Evolutionary conservation across 768 basidiomycete species (phyloP), one percentile per base, ranked within the genome.

Genomic region (Coprinopsis cinerea): DNA sequence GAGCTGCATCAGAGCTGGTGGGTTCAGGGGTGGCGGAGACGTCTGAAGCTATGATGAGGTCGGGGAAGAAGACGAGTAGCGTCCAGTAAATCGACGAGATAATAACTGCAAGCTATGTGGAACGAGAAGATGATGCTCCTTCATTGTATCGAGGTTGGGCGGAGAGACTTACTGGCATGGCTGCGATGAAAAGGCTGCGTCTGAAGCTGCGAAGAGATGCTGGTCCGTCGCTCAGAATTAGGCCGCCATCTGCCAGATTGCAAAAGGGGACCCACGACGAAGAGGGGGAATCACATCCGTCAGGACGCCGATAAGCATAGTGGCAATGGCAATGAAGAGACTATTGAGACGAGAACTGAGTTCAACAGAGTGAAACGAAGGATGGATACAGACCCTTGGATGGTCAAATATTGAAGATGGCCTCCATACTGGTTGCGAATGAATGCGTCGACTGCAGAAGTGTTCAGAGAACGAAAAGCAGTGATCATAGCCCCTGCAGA

Each of bases 381-480:
- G 14, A 28, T 13, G 10, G n/a, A 34, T 20, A 59, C 75, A 17
- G 53, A 82, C 88, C 85, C 86, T 64, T 88, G 81, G 55, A 90
- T 85, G 0, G 90, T 92, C 47, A 92, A 67, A 59, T 78, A 92
- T 61, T 84, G 83, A 41, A 74, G 76, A 55, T 81, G 79, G 0
- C 87, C 87, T 1, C 85, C 84, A 54, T 74, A 77, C 56, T 78
- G 79, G 2, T 55, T 48, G 1, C 52, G 49, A 34, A 82, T 73
- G 53, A 63, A 67, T 1, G 51, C 49, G 46, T 63, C 57, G 4
- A 68, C 52, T 15, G 53, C 47, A 10, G n/a, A n/a, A 72, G 53
- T 3, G 47, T 49, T 30, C 56, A 51, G 2, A 75, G 51, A 30
- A 2, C 56, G 47, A 49, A 62, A 74, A 6, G 73, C 74, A 51